Conservation (phyloP, 2,329 filamentous ascomycete genomes). For the Exophiala bonariae region DNA sequence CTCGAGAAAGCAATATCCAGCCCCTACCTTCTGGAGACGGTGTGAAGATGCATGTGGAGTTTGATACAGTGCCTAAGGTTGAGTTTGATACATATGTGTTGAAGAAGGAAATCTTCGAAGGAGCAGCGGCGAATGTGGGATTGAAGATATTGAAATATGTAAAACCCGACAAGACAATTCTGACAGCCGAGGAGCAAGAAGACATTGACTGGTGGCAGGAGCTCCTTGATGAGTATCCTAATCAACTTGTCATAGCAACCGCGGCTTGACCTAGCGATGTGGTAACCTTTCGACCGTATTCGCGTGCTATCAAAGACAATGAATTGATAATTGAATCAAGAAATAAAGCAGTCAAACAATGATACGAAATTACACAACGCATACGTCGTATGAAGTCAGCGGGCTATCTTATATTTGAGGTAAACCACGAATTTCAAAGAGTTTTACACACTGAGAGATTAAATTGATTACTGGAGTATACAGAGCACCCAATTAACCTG, state of each 20-base stretch:
- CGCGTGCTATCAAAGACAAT: too few relatives aligned
- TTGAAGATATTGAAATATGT: slow-evolving; percentile 2
- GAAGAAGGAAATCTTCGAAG: slow-evolving; percentile 8
- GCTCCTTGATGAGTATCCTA: slow-evolving; percentile 6
- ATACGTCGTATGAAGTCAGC: too few relatives aligned
- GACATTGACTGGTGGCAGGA: slow-evolving; percentile 6
- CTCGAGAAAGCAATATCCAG: slow-evolving; percentile 3
- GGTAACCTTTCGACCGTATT: too few relatives aligned
- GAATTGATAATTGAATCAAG: too few relatives aligned
- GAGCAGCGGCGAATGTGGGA: slow-evolving; percentile 1
- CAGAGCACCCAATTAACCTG: too few relatives aligned
- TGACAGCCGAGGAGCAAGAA: slow-evolving; percentile 2
- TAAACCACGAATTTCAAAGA: too few relatives aligned
- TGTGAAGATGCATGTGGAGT: slow-evolving; percentile 7
- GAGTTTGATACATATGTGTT: slow-evolving; percentile 10
- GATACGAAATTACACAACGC: too few relatives aligned
- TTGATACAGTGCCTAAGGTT: slow-evolving; percentile 8
- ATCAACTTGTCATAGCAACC: slow-evolving; percentile 9
- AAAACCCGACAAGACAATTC: slow-evolving; percentile 4
- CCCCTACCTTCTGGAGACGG: slow-evolving; percentile 1
- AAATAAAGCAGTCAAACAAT: too few relatives aligned
- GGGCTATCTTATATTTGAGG: too few relatives aligned
- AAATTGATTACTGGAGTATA: too few relatives aligned
- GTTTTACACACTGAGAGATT: too few relatives aligned
- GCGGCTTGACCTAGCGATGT: background rate